Base-by-base conservation (phyloP, 352 stramenopile species). In the Phytophthora cajani region DNA sequence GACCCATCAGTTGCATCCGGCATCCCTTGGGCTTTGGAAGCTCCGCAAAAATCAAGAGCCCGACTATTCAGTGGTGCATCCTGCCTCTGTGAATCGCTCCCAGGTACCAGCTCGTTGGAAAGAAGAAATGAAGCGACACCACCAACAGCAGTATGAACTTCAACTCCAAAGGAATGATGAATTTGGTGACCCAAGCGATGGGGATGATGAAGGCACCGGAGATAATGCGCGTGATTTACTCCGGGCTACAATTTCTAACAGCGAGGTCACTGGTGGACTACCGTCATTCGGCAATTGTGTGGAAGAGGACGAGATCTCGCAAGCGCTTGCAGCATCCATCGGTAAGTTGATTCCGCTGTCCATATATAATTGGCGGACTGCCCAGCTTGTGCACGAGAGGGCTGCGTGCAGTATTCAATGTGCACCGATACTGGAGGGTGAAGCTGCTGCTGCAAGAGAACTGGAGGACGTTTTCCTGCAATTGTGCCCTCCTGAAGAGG, bases 291-390 rank as follows among this genome's bases (percentile, higher is more conserved):
- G 82, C 7, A 38, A 77, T 0, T 77, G 74, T 23, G 9, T 93
- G 5, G 87, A 94, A 67, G 79, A 93, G n/a, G 89, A 96, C 62
- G 89, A 94, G 67, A 82, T 96, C 14, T 89, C 82, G 14, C 71
- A 51, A 27, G 71, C 74, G 21, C 70, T 96, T 3, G 60, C 78
- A 40, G 65, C 77, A 44, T 94, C 86, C 4, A 52, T 91, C 5
- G 66, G 69, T 42, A 82, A 84, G 27, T 67, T 95, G 0, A 62
- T 94, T 14, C 71, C 81, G 19, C 62, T 95, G 8, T 91, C 87
- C 12, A 81, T 89, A 33, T 69, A 77, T 17, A 95, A 95, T 67
- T 96, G 89, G 89, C 77, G 79, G 5, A 74, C 64, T n/a, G 65
- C 80, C 10, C 86, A 93, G 67, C 78, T 76, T 0, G 60, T 94